Evolutionary conservation across 2,329 filamentous ascomycete species (phyloP).

Genomic region (Penicillium sp.): DNA sequence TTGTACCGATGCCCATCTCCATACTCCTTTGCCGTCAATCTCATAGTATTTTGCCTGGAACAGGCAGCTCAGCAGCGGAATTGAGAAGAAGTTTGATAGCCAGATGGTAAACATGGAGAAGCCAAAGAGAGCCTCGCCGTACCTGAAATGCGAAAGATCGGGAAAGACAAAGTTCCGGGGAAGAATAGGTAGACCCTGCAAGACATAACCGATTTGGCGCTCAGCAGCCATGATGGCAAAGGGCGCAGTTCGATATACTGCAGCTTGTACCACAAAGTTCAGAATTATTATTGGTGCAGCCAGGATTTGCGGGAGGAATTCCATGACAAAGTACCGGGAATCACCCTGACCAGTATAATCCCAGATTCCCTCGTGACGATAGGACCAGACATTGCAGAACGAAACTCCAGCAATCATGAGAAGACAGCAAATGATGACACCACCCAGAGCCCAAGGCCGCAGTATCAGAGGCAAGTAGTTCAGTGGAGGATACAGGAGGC

Average conservation of each 20-base stretch:
- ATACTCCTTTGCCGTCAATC: conserved; percentile 53
- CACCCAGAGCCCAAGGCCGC: conserved; percentile 57
- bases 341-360: conserved; percentile 65
- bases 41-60: conserved; percentile 65
- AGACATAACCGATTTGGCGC: conserved; percentile 54
- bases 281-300: conserved; percentile 69
- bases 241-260: conserved; percentile 70
- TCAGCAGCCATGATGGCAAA: conserved; percentile 71
- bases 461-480: conserved; percentile 68
- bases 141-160: conserved; percentile 60
- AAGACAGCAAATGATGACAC: conserved; percentile 56
- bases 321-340: conserved; percentile 75
- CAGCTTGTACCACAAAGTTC: conserved; percentile 66
- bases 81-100: conserved; percentile 66
- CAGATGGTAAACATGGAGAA: conserved; percentile 65
- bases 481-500: conserved; percentile 50
- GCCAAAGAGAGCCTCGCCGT: conserved; percentile 63
- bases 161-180: conserved; percentile 64
- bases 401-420: conserved; percentile 68
- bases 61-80: conserved; percentile 73
- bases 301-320: conserved; percentile 74
- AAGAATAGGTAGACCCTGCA: conserved; percentile 57
- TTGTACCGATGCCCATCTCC: conserved; percentile 76
- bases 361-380: conserved; percentile 59
- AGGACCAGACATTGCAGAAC: conserved; percentile 66